These are phyloP conservation scores for Oryza meridionalis DNA, from an alignment of 176 grass and related monocot species.

Conservation along the genomic window DNA sequence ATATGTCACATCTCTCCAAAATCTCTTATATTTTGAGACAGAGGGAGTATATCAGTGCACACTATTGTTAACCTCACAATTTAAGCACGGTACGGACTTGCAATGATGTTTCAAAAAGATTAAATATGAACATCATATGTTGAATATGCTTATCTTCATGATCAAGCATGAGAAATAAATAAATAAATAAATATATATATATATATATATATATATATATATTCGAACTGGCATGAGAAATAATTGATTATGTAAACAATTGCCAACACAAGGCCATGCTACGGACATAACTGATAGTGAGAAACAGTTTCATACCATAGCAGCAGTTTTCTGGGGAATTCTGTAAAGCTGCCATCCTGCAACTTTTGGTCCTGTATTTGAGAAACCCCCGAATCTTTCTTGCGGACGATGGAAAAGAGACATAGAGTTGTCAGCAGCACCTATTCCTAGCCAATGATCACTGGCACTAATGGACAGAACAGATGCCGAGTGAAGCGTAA, in stretches of 20 bases:
- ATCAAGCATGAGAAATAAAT: neutral
- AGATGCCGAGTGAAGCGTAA: conserved; percentile 81
- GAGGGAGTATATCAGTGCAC: neutral
- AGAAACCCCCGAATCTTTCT: conserved; percentile 86
- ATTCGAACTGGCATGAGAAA: neutral
- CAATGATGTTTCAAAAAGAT: conserved; percentile 5
- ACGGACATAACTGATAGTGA: neutral
- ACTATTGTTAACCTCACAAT: neutral
- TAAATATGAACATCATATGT: conserved; percentile 3
- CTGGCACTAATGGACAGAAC: conserved; percentile 86
- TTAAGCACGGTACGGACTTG: neutral
- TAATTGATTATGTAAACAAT: conserved; percentile 13
- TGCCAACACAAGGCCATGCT: conserved; percentile 3
- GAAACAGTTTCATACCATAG: conserved; percentile 62
- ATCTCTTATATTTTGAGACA: too few species aligned
- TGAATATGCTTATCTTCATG: neutral
- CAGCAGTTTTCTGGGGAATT: conserved; percentile 94
- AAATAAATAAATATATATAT: too few species aligned
- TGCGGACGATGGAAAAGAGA: conserved; percentile 97
- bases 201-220: too few species aligned
- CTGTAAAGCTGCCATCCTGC: conserved; percentile 98
- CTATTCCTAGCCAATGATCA: conserved; percentile 98
- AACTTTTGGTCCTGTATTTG: conserved; percentile 78
- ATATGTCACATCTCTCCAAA: too few species aligned
- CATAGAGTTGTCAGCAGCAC: conserved; percentile 96